Conservation (phyloP, 768 basidiomycete species). For the Clitopilus hobsonii region DNA sequence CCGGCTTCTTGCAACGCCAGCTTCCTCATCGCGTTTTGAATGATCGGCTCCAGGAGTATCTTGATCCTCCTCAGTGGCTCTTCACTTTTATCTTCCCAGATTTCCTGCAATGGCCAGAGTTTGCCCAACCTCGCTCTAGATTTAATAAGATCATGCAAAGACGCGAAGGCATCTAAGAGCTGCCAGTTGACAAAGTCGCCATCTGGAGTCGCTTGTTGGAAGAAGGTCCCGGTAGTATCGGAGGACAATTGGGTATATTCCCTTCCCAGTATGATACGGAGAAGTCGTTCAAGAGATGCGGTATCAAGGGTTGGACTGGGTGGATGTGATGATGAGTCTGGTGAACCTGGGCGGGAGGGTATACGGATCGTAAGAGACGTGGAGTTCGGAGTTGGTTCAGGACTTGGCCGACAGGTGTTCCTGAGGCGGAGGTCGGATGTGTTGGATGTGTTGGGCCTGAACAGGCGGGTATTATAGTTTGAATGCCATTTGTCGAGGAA, state of each 20-base stretch:
- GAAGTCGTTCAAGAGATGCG: background rate
- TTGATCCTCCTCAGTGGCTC: background rate
- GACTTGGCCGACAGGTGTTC: background rate
- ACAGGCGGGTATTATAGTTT: background rate
- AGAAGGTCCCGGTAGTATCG: background rate
- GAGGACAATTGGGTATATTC: background rate
- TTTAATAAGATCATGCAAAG: background rate
- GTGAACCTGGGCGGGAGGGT: background rate
- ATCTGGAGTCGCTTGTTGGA: background rate
- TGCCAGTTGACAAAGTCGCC: background rate
- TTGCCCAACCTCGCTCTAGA: background rate
- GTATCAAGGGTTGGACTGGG: background rate
- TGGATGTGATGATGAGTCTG: background rate
- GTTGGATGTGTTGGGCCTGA: background rate
- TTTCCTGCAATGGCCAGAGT: background rate
- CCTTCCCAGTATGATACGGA: background rate
- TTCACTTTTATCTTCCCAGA: background rate
- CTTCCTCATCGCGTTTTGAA: background rate
- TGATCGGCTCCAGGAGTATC: background rate
- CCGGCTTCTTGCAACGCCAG: background rate
- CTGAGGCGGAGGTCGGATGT: background rate
- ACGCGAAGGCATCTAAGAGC: background rate
- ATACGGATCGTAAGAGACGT: background rate
- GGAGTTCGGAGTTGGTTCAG: background rate
- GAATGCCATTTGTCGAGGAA: background rate